Conservation (phyloP, 208 protist genomes). For the Wallacemonas sp. region DNA sequence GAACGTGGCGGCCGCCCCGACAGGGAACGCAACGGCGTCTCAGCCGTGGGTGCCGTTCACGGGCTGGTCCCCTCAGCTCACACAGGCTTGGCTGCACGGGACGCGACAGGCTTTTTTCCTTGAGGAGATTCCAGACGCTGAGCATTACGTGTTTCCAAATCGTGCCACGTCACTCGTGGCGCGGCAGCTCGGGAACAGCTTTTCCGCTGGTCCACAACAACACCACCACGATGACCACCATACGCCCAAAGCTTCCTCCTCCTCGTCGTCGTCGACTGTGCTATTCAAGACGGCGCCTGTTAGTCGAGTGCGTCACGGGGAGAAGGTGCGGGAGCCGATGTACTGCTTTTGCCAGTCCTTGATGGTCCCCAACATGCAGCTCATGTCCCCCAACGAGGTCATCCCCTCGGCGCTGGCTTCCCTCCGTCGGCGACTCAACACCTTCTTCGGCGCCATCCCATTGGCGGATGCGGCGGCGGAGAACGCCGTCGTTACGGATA, state of each 20-base stretch:
- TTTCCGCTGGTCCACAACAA: constrained; percentile 11
- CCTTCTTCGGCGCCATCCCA: constrained; percentile 22
- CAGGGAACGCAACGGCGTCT: background rate
- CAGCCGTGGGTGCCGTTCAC: background rate
- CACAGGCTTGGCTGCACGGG: constrained; percentile 14
- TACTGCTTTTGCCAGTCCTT: constrained; percentile 44
- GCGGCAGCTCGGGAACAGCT: constrained; percentile 26
- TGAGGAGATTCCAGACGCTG: constrained; percentile 11
- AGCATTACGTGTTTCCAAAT: constrained; percentile 15
- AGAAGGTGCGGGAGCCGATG: constrained; percentile 28
- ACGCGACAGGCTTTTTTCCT: constrained; percentile 26
- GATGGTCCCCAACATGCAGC: constrained; percentile 13
- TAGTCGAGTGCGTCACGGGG: constrained; percentile 33
- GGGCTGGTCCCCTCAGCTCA: constrained; percentile 5
- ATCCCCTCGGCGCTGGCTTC: constrained; percentile 1
- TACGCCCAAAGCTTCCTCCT: background rate
- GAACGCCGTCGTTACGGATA: background rate
- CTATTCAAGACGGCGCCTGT: constrained; percentile 29
- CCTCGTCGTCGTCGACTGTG: constrained; percentile 3
- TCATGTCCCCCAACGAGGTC: background rate
- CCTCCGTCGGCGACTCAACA: constrained; percentile 19
- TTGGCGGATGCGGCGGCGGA: background rate
- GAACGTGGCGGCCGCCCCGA: background rate
- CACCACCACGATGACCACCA: background rate
- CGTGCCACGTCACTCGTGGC: constrained; percentile 18